These are phyloP conservation scores for Blastomyces percursus DNA, from an alignment of 2,329 filamentous ascomycete species.

Conservation along the genomic window DNA sequence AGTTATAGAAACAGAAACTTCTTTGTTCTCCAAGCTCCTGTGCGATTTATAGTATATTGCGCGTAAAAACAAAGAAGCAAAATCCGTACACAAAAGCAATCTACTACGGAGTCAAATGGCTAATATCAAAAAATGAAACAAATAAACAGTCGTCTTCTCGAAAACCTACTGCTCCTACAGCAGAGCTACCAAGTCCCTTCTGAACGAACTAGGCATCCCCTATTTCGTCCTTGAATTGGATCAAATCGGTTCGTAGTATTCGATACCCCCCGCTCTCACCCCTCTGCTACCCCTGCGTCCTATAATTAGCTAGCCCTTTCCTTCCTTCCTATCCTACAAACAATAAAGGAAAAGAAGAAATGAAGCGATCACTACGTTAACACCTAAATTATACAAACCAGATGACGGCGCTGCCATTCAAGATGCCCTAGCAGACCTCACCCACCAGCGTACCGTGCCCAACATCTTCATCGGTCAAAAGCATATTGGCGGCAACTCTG, in stretches of 20 bases:
- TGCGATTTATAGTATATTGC: not conserved
- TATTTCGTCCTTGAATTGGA: conserved; percentile 74
- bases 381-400: conserved; percentile 26
- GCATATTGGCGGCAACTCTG: conserved; percentile 95
- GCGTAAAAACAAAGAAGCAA: not conserved
- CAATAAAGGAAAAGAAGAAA: not conserved
- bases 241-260: conserved; percentile 54
- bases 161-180: conserved; percentile 98
- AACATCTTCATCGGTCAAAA: conserved; percentile 87
- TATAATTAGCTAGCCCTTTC: not conserved
- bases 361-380: conserved; percentile 9
- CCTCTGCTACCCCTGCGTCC: not conserved
- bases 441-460: conserved; percentile 76
- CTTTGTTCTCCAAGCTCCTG: not conserved
- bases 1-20: not conserved
- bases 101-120: not conserved
- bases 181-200: conserved; percentile 61
- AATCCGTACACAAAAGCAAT: not conserved
- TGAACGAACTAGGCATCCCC: conserved; percentile 60
- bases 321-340: not conserved
- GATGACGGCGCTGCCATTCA: conserved; percentile 78
- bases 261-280: not conserved
- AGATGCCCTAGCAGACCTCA: conserved; percentile 67
- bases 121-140: not conserved
- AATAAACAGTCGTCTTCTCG: conserved; percentile 68